Evolutionary conservation across 257 asterid species (phyloP).

Genomic region (Forsythia viridissima): DNA sequence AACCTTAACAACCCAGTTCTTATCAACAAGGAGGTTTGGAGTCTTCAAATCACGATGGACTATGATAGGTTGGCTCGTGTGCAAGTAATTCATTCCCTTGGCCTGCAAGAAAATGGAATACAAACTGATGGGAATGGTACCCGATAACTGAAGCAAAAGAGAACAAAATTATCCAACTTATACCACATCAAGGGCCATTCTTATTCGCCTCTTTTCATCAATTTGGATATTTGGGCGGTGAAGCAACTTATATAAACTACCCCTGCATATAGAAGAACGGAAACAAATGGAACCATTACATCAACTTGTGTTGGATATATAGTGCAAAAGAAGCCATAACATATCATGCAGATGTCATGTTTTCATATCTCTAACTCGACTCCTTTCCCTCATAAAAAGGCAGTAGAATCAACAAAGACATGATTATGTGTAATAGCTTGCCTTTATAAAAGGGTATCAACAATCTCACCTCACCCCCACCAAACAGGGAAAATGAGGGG

Average conservation of each 20-base stretch:
- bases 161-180: slow-evolving; percentile 26
- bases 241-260: slow-evolving; percentile 86
- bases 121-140: slow-evolving; percentile 19
- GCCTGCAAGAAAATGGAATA: slow-evolving; percentile 59
- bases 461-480: not conserved
- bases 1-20: slow-evolving; percentile 96
- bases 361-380: not conserved
- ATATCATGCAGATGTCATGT: not conserved
- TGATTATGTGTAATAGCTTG: not conserved
- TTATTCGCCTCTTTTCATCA: slow-evolving; percentile 81
- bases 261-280: slow-evolving; percentile 56
- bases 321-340: not conserved
- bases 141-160: slow-evolving; percentile 18
- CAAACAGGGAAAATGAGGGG: not conserved
- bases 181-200: slow-evolving; percentile 99
- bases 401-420: not conserved
- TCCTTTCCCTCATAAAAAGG: not conserved
- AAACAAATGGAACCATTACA: slow-evolving; percentile 8
- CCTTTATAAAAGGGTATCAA: not conserved
- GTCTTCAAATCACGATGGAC: slow-evolving; percentile 97
- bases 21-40: slow-evolving; percentile 95
- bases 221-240: slow-evolving; percentile 75
- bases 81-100: slow-evolving; percentile 98
- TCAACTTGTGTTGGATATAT: not conserved
- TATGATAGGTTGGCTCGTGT: slow-evolving; percentile 84